phyloP scores from a whole-genome alignment of 2,329 filamentous ascomycete species.

The Xylaria sp. region DNA sequence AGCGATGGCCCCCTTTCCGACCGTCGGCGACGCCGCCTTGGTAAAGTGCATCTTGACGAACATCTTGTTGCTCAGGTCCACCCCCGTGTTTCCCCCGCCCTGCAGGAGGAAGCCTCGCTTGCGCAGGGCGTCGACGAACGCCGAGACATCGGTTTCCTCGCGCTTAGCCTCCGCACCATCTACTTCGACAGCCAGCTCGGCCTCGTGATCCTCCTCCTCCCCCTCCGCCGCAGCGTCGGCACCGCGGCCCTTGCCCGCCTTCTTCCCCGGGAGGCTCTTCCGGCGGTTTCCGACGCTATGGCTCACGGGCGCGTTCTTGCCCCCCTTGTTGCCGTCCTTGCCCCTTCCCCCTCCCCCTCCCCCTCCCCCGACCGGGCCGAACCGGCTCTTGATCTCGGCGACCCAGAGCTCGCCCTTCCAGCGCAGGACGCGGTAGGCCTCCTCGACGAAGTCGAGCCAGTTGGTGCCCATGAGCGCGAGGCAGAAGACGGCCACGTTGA shows the following conservation, averaged over 20 bases:
- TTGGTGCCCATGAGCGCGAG: slow-evolving; percentile 98
- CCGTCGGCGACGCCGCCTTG: slow-evolving; percentile 74
- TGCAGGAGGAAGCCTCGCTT: slow-evolving; percentile 85
- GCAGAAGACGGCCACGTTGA: slow-evolving; percentile 92
- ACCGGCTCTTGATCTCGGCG: slow-evolving; percentile 93
- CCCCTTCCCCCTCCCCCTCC: slow-evolving; percentile 27
- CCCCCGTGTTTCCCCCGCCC: slow-evolving; percentile 58
- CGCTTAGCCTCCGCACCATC: slow-evolving; percentile 66
- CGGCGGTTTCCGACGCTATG: slow-evolving; percentile 74
- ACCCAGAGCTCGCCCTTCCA: slow-evolving; percentile 98
- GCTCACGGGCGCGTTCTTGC: slow-evolving; percentile 51
- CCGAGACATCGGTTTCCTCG: slow-evolving; percentile 81
- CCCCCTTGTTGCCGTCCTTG: slow-evolving; percentile 48
- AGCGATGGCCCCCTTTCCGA: slow-evolving; percentile 70
- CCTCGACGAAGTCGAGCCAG: slow-evolving; percentile 95
- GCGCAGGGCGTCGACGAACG: slow-evolving; percentile 81
- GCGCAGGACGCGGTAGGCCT: slow-evolving; percentile 87
- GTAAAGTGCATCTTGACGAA: slow-evolving; percentile 97
- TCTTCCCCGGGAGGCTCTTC: slow-evolving; percentile 48
- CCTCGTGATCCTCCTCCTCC: slow-evolving; percentile 52
- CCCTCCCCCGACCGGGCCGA: slow-evolving; percentile 57
- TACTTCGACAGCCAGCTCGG: slow-evolving; percentile 69
- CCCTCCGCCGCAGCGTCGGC: slow-evolving; percentile 51
- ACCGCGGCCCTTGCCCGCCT: slow-evolving; percentile 46
- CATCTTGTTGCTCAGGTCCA: slow-evolving; percentile 94